Evolutionary conservation across 805 yeast genomes (phyloP).

Genomic region (Candida nemodendra): DNA sequence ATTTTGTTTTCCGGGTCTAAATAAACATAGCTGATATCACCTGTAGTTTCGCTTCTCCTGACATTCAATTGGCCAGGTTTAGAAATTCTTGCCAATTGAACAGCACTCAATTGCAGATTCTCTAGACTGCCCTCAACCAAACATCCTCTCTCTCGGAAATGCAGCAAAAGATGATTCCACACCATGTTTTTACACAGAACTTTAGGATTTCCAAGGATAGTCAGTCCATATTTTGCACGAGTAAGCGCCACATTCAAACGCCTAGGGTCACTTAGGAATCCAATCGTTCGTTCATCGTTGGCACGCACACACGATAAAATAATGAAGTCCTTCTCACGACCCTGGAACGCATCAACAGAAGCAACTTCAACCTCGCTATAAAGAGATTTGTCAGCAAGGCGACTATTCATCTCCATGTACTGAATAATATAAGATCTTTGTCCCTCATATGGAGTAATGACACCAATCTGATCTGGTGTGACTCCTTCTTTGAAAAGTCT

Average conservation of each 20-base stretch:
- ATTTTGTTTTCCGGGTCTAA: constrained; percentile 26
- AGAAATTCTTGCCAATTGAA: constrained; percentile 40
- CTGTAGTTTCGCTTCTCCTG: constrained; percentile 1
- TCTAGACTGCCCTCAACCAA: constrained; percentile 88
- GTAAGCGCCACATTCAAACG: constrained; percentile 88
- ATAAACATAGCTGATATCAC: constrained; percentile 7
- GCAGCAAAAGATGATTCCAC: constrained; percentile 77
- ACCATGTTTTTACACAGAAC: constrained; percentile 66
- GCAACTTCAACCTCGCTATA: constrained; percentile 81
- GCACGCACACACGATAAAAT: constrained; percentile 59
- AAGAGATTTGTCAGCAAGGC: constrained; percentile 56
- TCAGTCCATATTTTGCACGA: constrained; percentile 79
- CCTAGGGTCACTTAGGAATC: constrained; percentile 81
- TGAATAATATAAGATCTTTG: constrained; percentile 81
- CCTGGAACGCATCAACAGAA: constrained; percentile 67
- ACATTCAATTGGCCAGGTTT: constrained; percentile 4
- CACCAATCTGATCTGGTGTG: constrained; percentile 79
- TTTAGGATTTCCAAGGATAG: constrained; percentile 81
- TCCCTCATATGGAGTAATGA: constrained; percentile 93
- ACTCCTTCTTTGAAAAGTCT: constrained; percentile 75
- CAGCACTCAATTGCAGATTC: constrained; percentile 69
- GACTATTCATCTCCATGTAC: constrained; percentile 71
- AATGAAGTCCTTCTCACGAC: constrained; percentile 54
- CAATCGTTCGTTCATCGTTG: constrained; percentile 69
- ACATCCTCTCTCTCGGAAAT: constrained; percentile 81